Base-by-base conservation (phyloP, 441 rosid species). In the Arabidopsis hybrid region DNA sequence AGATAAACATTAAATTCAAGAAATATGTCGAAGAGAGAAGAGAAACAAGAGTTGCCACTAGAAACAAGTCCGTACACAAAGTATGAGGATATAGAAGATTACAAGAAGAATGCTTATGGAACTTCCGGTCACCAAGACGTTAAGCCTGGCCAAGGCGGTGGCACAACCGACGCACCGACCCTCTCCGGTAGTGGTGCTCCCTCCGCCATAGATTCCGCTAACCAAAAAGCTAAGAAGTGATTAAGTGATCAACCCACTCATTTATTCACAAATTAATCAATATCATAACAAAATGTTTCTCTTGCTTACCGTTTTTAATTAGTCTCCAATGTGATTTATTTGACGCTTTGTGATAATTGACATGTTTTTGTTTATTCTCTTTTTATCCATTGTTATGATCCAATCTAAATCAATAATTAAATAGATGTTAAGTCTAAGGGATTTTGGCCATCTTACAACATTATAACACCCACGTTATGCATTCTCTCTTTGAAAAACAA, bases 141-240 rank as follows among this genome's bases (percentile, higher is more conserved):
- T 29, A 80, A 77, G 73, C 65, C 69, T 35, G 83, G 79, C 60
- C 82, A 72, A 10, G 82, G 87, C 4, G 78, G 82, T 0, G 87
- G 85, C 14, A 35, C 73, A 74, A 84, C 87, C 26, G 85, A 82
- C 42, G 87, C 84, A 40, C 85, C 85, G 0, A 84, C 85, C 16
- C 81, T 74, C 59, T 66, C 87, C 0, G 85, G 85, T 17, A 61
- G 59, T 18, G 79, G 67, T 68, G 50, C 74, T 31, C 51, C 77
- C 32, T 78, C 79, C 36, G 68, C 63, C 40, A 6, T 79, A 35
- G 79, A 79, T 74, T 64, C 71, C 51, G 78, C 74, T 53, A 38
- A 78, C 46, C 65, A 72, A 55, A 69, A 73, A 61, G 65, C 81
- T 52, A 78, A 73, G 74, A 78, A 73, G 49, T 78, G 74, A 78